Evolutionary conservation across 192 early-diverging fungal genomes (phyloP).

Genomic region (Lunasporangiospora selenospora): DNA sequence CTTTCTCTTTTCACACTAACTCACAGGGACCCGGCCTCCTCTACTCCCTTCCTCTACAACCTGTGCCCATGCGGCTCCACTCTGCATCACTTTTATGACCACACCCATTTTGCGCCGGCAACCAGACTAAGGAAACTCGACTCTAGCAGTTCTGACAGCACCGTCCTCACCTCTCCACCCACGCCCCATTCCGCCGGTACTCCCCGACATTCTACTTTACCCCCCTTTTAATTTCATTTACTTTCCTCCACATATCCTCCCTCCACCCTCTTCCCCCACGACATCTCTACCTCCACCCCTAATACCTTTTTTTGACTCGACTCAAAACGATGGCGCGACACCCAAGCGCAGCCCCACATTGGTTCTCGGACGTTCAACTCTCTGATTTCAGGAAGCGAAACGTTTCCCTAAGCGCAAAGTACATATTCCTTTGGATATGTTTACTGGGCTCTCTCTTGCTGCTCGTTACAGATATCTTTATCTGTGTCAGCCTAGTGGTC

Average conservation of each 20-base stretch:
- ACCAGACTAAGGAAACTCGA: too few relatives aligned
- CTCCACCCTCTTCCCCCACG: neutral
- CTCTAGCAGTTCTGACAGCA: too few relatives aligned
- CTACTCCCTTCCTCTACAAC: too few relatives aligned
- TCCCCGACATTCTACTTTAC: neutral
- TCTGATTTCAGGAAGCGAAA: slow-evolving; percentile 16
- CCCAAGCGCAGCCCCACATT: slow-evolving; percentile 7
- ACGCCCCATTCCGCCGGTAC: too few relatives aligned
- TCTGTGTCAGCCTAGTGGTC: slow-evolving; percentile 10
- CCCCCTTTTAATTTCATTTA: neutral
- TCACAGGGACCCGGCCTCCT: too few relatives aligned
- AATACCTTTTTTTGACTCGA: neutral
- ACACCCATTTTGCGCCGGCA: too few relatives aligned
- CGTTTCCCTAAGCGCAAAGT: slow-evolving; percentile 11
- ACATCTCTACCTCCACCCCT: neutral
- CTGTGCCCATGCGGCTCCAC: too few relatives aligned
- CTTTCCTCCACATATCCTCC: neutral
- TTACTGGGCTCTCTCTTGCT: slow-evolving; percentile 6
- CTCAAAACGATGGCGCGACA: slow-evolving; percentile 5
- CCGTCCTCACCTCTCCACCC: too few relatives aligned
- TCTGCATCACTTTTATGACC: too few relatives aligned
- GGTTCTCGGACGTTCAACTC: slow-evolving; percentile 21
- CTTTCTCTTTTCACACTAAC: slow-evolving; percentile 6
- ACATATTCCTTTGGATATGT: slow-evolving; percentile 3
- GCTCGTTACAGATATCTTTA: slow-evolving; percentile 18